A percentile compares a stretch with the other conserved stretches of the same genome.
Conservation (phyloP, 306 rosid genomes). For the Dalbergia oliveri region DNA sequence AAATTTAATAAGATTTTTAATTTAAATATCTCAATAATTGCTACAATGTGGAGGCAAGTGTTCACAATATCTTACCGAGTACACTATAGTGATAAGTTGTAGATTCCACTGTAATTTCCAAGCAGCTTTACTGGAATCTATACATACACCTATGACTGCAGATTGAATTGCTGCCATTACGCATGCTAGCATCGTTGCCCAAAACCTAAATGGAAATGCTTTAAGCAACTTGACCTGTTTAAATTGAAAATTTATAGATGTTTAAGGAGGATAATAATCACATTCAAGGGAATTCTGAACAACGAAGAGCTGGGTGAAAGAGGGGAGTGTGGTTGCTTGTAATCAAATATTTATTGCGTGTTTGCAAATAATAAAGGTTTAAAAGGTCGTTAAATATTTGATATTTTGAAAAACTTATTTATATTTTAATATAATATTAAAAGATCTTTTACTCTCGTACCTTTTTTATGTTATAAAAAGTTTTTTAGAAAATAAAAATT, state of each 20-base stretch:
- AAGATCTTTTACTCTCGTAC: no score
- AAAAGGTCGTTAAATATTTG: no score
- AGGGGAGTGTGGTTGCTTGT: not conserved
- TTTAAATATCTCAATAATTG: not conserved
- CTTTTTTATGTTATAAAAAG: no score
- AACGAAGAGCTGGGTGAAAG: not conserved
- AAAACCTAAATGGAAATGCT: constrained; percentile 62
- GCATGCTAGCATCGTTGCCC: constrained; percentile 65
- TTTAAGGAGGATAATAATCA: not conserved
- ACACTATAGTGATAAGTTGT: constrained; percentile 65
- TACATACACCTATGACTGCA: constrained; percentile 52
- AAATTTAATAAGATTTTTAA: not conserved
- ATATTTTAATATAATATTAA: no score
- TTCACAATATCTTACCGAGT: constrained; percentile 57
- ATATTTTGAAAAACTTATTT: no score
- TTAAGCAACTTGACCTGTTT: constrained; percentile 61
- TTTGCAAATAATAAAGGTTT: no score
- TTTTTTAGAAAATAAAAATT: no score
- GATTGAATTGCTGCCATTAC: constrained; percentile 64
- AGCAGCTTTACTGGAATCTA: constrained; percentile 50
- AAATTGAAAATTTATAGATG: not conserved
- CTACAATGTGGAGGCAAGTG: not conserved
- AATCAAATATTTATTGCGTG: no score
- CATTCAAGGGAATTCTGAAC: not conserved
- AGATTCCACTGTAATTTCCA: constrained; percentile 74